Base-by-base conservation (phyloP, 2,329 filamentous ascomycete genomes). In the Colletotrichum lentis region DNA sequence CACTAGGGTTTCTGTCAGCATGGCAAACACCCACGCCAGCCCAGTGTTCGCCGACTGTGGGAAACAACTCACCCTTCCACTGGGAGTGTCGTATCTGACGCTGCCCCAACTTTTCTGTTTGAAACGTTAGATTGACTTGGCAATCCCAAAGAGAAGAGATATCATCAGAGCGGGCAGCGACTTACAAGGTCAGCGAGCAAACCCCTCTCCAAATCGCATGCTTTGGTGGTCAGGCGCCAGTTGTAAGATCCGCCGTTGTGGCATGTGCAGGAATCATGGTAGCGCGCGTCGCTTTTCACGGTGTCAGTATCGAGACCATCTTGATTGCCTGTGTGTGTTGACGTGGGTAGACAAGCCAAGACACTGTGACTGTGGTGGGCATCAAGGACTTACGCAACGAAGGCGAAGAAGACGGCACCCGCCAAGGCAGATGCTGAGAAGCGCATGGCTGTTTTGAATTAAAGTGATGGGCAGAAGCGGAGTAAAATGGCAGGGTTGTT, bases 191-290 rank as follows among this genome's bases (percentile, higher is more conserved):
- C 3, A 1, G n/a, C 24, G 11, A 20, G 50, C 41, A 20, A 39
- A 8, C 0, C 3, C 3, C 41, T 50, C 31, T 49, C 39, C 6
- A 46, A 11, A 41, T 47, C 11, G 12, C 57, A 60, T 24, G 57
- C 57, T 5, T 20, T 41, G 18, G n/a, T 39, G 4, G 57, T 60
- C 31, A 60, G 8, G 3, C 44, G 57, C 57, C 57, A 60, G 31
- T 39, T 50, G 57, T 60, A 60, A 11, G 12, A 50, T n/a, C 44
- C 44, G 44, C 44, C 57, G 31, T 49, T 60, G 31, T 60, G 57
- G n/a, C 57, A 60, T 16, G 57, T 60, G 20, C 57, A 60, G 11
- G 44, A 50, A 20, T 60, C 50, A 18, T 60, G 57, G 31, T 46
- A 60, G 39, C 46, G 41, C 7, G 57, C 57, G 27, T 60, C 16